Evolutionary conservation across 345 rosid species (phyloP).

Genomic region (Euphorbia tirucalli): DNA sequence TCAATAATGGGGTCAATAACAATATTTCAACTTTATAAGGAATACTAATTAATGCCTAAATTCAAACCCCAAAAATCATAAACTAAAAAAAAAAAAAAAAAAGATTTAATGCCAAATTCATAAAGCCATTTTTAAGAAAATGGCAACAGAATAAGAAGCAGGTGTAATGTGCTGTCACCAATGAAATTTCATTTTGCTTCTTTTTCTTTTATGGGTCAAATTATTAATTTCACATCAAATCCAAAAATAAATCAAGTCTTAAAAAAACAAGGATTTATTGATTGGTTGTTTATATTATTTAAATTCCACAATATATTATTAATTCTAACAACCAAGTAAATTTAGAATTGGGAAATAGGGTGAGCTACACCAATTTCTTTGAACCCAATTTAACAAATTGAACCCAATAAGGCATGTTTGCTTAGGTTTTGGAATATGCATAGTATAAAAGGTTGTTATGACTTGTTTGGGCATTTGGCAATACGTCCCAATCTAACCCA

Average conservation of each 20-base stretch:
- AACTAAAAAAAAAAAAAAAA: not conserved
- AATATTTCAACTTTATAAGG: too few species aligned
- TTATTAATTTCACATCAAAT: not conserved
- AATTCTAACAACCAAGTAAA: too few species aligned
- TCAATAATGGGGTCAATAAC: too few species aligned
- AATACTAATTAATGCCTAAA: not conserved
- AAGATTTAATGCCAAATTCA: not conserved
- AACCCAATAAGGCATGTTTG: not conserved
- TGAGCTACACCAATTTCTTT: too few species aligned
- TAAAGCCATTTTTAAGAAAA: not conserved
- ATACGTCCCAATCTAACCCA: constrained; percentile 39
- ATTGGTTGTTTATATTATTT: too few species aligned
- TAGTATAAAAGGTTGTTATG: constrained; percentile 17
- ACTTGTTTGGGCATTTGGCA: constrained; percentile 31
- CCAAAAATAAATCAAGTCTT: not conserved
- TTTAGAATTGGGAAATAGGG: too few species aligned
- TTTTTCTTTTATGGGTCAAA: not conserved
- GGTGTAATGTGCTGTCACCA: constrained; percentile 13
- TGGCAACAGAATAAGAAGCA: constrained; percentile 5
- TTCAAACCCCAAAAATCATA: not conserved
- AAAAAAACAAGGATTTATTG: too few species aligned
- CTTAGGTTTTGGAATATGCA: constrained; percentile 12
- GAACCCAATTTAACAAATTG: too few species aligned
- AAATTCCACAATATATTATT: too few species aligned
- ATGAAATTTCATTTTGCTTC: not conserved